phyloP scores from a whole-genome alignment of 2,329 filamentous ascomycete genomes.

The Colletotrichum paranaense region DNA sequence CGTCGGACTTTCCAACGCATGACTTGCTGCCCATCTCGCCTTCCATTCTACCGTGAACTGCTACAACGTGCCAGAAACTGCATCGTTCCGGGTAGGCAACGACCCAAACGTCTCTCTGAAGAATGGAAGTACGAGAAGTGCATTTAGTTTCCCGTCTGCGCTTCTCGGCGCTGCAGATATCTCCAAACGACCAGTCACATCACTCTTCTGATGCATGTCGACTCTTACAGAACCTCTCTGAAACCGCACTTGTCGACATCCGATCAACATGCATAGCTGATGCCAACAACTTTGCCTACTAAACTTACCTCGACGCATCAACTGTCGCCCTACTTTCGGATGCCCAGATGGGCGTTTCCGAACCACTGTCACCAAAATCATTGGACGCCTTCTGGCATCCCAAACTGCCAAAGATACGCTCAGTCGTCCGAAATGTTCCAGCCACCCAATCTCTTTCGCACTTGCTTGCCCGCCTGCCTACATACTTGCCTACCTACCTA shows the following conservation, averaged over 20 bases:
- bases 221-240: neutral
- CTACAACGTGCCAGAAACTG: neutral
- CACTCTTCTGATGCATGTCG: neutral
- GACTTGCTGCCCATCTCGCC: neutral
- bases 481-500: neutral
- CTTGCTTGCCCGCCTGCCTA: neutral
- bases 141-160: neutral
- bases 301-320: neutral
- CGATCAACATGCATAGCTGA: neutral
- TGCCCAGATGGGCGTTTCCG: neutral
- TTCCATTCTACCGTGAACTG: neutral
- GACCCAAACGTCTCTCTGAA: neutral
- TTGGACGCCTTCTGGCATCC: neutral
- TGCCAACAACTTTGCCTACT: neutral
- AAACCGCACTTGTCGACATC: neutral
- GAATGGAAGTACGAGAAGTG: neutral
- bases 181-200: neutral
- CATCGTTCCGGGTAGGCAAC: slow-evolving; percentile 8
- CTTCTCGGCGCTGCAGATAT: slow-evolving; percentile 1
- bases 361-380: neutral
- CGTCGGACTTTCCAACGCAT: neutral
- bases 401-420: neutral
- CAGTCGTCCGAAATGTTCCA: neutral
- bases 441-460: neutral
- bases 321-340: slow-evolving; percentile 5